phyloP scores from a whole-genome alignment of 2,329 filamentous ascomycete species.

The Incumbomyces lentus region DNA sequence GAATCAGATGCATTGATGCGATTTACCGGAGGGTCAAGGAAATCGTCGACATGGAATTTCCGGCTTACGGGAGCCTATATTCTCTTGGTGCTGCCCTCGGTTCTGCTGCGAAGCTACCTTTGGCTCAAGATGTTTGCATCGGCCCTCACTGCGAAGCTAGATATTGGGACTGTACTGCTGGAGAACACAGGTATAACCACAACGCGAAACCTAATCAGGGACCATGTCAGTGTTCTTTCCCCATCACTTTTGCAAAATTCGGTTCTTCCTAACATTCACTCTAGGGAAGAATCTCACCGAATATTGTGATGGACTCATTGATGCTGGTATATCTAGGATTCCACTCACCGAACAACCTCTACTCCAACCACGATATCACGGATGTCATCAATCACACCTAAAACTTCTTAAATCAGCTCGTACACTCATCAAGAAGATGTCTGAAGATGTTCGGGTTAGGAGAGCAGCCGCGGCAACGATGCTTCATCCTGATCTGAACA shows the following conservation, averaged over 20 bases:
- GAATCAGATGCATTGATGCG: too few relatives aligned
- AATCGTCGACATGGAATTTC: slow-evolving; percentile 12
- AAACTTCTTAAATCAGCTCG: slow-evolving; percentile 25
- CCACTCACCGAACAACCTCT: slow-evolving; percentile 19
- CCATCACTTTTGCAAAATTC: too few relatives aligned
- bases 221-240: slow-evolving; percentile 30
- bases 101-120: slow-evolving; percentile 8
- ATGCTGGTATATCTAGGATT: slow-evolving; percentile 29
- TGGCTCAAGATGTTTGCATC: slow-evolving; percentile 22
- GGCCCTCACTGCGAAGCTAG: slow-evolving; percentile 24
- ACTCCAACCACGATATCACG: slow-evolving; percentile 18
- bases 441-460: slow-evolving; percentile 22
- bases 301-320: slow-evolving; percentile 30
- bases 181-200: slow-evolving; percentile 27
- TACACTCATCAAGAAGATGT: slow-evolving; percentile 24
- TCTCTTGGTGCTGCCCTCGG: slow-evolving; percentile 6
- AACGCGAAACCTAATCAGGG: slow-evolving; percentile 27
- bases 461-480: slow-evolving; percentile 16
- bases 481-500: slow-evolving; percentile 25
- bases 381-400: slow-evolving; percentile 22
- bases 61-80: slow-evolving; percentile 18
- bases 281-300: slow-evolving; percentile 27
- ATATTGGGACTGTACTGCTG: slow-evolving; percentile 25
- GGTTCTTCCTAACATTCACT: too few relatives aligned
- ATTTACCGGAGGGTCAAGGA: slow-evolving; percentile 6